Base-by-base conservation (phyloP, 2,329 filamentous ascomycete genomes). In the Stemphylium beticola region DNA sequence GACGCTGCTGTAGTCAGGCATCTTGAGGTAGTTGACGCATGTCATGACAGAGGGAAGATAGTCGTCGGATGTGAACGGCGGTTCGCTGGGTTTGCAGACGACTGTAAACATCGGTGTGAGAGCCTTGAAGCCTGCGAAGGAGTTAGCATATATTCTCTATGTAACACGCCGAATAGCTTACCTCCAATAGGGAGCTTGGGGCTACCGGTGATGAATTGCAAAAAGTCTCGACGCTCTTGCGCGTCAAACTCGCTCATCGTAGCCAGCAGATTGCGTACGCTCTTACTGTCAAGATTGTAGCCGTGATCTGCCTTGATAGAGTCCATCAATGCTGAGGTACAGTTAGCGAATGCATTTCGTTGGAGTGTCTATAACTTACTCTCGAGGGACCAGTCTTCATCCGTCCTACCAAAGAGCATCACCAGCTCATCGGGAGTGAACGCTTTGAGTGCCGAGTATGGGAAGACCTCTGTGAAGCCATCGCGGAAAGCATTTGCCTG, bases 31-130 rank as follows among this genome's bases (percentile, higher is more conserved):
- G 77, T 99, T 99, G 77, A 96, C 95, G 75, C 96, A 99, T 10
- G 96, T 99, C 96, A 99, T 99, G 74, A 99, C 96, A 74, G 93
- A 98, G 11, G 96, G 95, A n/a, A 99, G 84, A 70, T 98, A 99
- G 78, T 99, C 95, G 71, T 99, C 95, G 4, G 93, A 93, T 3
- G 88, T 89, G 75, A 93, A 95, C 1, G 95, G 95, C 14, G 92
- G 87, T 72, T 99, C 95, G 75, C 91, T 96, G n/a, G 93, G 93
- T 77, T 97, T 97, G 83, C 95, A 98, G 38, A 99, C 95, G 59
- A 99, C 95, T 3, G 95, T 99, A 74, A 99, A 98, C 88, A 98
- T 97, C 17, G 95, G 95, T 2, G 92, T 98, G 58, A 99, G 85
- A 75, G 88, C 91, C 80, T 96, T 96, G 85, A 99, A 99, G 56